Evolutionary conservation across 2,329 filamentous ascomycete species (phyloP), one percentile per base, ranked within the genome.

Genomic region (Cryphonectria carpinicola): DNA sequence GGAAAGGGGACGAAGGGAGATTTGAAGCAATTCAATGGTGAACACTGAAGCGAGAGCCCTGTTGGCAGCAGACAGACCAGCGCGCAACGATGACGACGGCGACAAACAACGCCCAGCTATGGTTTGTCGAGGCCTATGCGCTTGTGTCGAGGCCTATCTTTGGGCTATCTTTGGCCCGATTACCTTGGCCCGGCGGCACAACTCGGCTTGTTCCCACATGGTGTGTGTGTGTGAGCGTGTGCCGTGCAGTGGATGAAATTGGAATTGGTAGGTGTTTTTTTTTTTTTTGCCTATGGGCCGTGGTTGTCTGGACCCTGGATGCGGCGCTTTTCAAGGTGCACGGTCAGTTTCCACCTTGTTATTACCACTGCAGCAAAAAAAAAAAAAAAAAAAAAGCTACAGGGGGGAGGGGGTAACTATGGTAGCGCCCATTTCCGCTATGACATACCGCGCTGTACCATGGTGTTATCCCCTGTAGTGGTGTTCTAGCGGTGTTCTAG

Each of bases 171-270:
- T 39, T 39, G 37, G 37, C 37, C 37, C 67, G 49, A 71, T 49
- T 54, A 63, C 58, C 67, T 67, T 70, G 70, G 64, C 58, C 67
- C 67, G 67, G 43, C 67, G 70, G 70, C 70, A 56, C 65, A 49
- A 64, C 14, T 66, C 64, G 67, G 67, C 61, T 52, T 49, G 25
- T 64, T 35, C 35, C 35, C 43, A 60, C 32, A 17, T 13, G 35
- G 41, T 37, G 60, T 39, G 41, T 37, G 60, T 39, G 54, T 62
- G 41, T 49, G 28, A 28, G 28, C 1, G 7, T 8, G 46, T 49
- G 46, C 41, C 41, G 41, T 43, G 41, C 41, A n/a, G 19, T 49
- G 46, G 19, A 49, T 49, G 43, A 17, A 49, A 49, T 2, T 22
- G 43, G 43, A 19, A 5, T 41, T 8, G 43, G 43, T n/a, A 11